phyloP scores from a whole-genome alignment of 2,329 filamentous ascomycete species.

The Colletotrichum spaethianum region DNA sequence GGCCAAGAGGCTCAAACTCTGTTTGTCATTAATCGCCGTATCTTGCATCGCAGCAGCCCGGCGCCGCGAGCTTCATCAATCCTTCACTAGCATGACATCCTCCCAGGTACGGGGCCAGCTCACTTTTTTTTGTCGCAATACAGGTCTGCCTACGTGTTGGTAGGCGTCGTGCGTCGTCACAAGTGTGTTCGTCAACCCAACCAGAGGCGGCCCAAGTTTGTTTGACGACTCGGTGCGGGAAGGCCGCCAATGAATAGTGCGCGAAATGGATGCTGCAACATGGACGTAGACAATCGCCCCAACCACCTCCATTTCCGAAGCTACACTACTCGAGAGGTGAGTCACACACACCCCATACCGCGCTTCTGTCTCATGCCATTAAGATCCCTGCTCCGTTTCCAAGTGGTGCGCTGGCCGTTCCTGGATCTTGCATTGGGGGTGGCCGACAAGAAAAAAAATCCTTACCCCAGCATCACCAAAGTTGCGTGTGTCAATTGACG shows the following conservation, averaged over 20 bases:
- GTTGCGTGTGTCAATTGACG: constrained; percentile 38
- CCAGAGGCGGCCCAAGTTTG: constrained; percentile 4
- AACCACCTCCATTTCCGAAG: constrained; percentile 38
- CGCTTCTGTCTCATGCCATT: constrained; percentile 39
- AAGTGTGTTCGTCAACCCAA: constrained; percentile 21
- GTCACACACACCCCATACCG: constrained; percentile 44
- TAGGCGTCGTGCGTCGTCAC: constrained; percentile 25
- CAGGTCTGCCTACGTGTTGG: not conserved
- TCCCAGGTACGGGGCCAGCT: not conserved
- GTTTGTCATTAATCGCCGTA: constrained; percentile 35
- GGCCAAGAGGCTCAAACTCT: constrained; percentile 28
- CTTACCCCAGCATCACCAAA: constrained; percentile 23
- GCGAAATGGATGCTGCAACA: constrained; percentile 35
- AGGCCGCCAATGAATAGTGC: constrained; percentile 36
- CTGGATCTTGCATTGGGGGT: constrained; percentile 42
- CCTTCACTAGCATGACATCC: constrained; percentile 3
- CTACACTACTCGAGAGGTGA: constrained; percentile 37
- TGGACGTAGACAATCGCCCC: constrained; percentile 36
- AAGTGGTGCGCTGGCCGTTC: constrained; percentile 39
- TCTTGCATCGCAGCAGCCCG: constrained; percentile 23
- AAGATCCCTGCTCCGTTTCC: constrained; percentile 39
- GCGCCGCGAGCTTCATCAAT: constrained; percentile 22
- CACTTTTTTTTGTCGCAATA: not conserved
- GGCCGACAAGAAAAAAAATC: constrained; percentile 20
- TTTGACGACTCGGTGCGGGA: constrained; percentile 39